Percentiles rank a stretch among this genome's conserved stretches.
phyloP scores from a whole-genome alignment of 2,329 filamentous ascomycete genomes.

The Raffaelea arxii region DNA sequence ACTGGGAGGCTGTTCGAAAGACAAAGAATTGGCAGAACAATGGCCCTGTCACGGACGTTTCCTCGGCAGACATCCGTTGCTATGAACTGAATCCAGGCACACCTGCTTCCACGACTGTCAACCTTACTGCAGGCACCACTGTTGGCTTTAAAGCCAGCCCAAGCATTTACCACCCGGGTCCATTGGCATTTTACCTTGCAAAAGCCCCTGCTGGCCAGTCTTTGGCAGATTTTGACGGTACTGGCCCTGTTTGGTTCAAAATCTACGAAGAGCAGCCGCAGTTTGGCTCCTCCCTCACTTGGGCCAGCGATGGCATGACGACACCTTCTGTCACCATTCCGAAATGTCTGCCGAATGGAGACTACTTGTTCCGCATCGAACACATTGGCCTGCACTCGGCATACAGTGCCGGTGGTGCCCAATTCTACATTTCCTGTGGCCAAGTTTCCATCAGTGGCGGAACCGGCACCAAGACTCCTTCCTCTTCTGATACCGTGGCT shows the following conservation, averaged over 20 bases:
- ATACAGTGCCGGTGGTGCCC: conserved; percentile 16
- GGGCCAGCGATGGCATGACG: conserved; percentile 12
- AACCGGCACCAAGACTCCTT: conserved; percentile 14
- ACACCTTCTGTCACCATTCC: conserved; percentile 18
- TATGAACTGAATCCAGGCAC: conserved; percentile 16
- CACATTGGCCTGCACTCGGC: conserved; percentile 21
- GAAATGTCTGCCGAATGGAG: conserved; percentile 18
- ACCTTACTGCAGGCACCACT: conserved; percentile 26
- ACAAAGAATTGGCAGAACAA: conserved; percentile 26
- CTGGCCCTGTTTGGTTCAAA: conserved; percentile 27
- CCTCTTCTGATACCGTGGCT: conserved; percentile 9
- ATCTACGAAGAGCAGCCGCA: conserved; percentile 22
- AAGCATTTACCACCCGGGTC: conserved; percentile 27
- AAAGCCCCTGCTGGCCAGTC: conserved; percentile 24
- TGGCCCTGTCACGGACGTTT: conserved; percentile 18
- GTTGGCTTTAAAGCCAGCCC: conserved; percentile 28
- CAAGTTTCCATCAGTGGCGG: conserved; percentile 17
- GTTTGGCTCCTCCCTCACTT: conserved; percentile 13
- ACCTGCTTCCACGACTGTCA: conserved; percentile 20
- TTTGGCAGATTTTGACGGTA: conserved; percentile 21
- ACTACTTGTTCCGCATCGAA: conserved; percentile 22
- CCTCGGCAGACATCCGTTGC: conserved; percentile 19
- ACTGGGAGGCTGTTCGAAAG: conserved; percentile 22
- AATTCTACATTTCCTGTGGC: conserved; percentile 19
- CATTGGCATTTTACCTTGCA: conserved; percentile 26